Percentiles rank a stretch among this genome's conserved stretches.
Evolutionary conservation across 176 grass and related monocot genomes (phyloP).

Genomic region (Aegilops longissima): DNA sequence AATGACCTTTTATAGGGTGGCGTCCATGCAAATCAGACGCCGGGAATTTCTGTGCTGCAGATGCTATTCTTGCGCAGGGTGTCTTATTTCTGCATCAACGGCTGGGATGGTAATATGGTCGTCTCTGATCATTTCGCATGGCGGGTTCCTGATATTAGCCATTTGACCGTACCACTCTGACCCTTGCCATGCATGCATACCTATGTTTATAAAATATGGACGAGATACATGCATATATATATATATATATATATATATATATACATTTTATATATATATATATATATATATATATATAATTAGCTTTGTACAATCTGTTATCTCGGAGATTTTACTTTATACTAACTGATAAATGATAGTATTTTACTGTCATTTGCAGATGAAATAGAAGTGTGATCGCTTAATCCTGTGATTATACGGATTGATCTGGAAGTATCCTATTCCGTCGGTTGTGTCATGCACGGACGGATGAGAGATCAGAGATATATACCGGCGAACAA

Average conservation of each 20-base stretch:
- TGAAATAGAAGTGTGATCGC: not conserved
- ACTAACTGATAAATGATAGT: not conserved
- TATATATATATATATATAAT: too few relatives aligned
- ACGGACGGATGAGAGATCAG: not conserved
- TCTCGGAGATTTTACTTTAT: too few relatives aligned
- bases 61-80: slow-evolving; percentile 43
- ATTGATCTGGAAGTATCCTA: not conserved
- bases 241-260: too few relatives aligned
- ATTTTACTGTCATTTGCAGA: not conserved
- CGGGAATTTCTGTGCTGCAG: slow-evolving; percentile 34
- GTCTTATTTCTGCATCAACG: slow-evolving; percentile 38
- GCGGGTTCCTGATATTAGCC: not conserved
- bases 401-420: not conserved
- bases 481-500: not conserved
- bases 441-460: not conserved
- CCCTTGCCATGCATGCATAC: not conserved
- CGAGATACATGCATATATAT: not conserved
- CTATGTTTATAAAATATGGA: not conserved
- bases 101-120: not conserved
- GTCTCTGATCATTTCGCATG: not conserved
- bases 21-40: not conserved
- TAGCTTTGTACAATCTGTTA: too few relatives aligned
- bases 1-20: slow-evolving; percentile 23
- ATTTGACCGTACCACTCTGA: slow-evolving; percentile 1
- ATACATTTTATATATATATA: too few relatives aligned